These are phyloP conservation scores for Phylloporus sp. DNA, from an alignment of 768 basidiomycete species.

Conservation along the genomic window DNA sequence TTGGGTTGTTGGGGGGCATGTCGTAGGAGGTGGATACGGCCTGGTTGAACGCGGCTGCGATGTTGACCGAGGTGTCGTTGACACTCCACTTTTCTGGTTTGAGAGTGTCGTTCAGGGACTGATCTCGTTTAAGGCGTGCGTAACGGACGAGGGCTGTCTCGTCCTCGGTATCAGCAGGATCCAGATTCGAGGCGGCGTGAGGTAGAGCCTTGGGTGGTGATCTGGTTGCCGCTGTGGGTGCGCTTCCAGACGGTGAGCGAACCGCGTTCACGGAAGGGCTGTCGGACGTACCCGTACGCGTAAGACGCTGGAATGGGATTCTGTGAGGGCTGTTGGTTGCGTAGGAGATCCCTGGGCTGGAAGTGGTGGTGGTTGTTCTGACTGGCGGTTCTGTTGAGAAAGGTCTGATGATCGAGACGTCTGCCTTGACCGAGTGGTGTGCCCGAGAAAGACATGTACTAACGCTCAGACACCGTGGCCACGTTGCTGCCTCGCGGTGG, in stretches of 20 bases:
- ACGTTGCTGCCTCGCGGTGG: constrained; percentile 17
- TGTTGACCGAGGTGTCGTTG: constrained; percentile 83
- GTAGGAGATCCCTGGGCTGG: constrained; percentile 20
- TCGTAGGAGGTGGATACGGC: constrained; percentile 48
- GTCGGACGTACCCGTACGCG: constrained; percentile 58
- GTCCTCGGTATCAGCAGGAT: constrained; percentile 43
- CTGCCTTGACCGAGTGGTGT: constrained; percentile 83
- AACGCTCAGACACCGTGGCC: constrained; percentile 9
- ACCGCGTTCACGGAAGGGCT: constrained; percentile 8
- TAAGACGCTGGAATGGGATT: constrained; percentile 56
- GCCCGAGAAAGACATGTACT: constrained; percentile 81
- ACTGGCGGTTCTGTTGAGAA: constrained; percentile 54
- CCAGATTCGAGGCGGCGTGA: constrained; percentile 30
- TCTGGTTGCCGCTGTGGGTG: constrained; percentile 51
- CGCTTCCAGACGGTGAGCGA: constrained; percentile 37
- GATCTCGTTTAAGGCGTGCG: constrained; percentile 45
- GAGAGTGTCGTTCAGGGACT: constrained; percentile 25
- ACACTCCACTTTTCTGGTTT: constrained; percentile 70
- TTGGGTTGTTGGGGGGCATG: constrained; percentile 49
- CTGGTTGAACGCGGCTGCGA: constrained; percentile 75
- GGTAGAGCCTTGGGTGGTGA: constrained; percentile 53
- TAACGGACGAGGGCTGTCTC: constrained; percentile 45
- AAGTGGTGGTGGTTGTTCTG: constrained; percentile 31
- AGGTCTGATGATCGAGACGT: constrained; percentile 77
- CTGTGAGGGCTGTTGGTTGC: constrained; percentile 35